These are phyloP conservation scores for Botryotinia globosa DNA, from an alignment of 2,329 filamentous ascomycete species.

Conservation along the genomic window DNA sequence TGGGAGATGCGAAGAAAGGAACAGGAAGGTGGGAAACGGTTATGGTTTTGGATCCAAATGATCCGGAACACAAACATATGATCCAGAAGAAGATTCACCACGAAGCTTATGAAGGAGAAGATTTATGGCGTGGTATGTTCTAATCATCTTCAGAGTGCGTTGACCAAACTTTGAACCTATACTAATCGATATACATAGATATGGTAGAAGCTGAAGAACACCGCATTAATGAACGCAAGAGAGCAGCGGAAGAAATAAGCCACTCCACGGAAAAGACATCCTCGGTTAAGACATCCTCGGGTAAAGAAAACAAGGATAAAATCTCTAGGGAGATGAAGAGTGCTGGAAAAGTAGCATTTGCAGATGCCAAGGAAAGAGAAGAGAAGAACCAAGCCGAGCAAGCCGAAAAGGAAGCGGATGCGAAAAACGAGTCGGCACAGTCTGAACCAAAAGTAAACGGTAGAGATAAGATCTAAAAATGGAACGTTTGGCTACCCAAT, in stretches of 20 bases:
- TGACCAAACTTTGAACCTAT: background rate
- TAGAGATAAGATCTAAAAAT: background rate
- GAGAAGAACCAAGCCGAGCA: constrained; percentile 23
- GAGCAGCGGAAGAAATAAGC: constrained; percentile 51
- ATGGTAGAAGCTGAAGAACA: constrained; percentile 81
- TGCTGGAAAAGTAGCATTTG: constrained; percentile 27
- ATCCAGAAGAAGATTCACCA: constrained; percentile 87
- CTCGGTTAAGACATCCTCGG: constrained; percentile 47
- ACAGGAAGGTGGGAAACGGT: constrained; percentile 81
- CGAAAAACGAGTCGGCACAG: constrained; percentile 10
- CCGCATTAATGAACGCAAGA: constrained; percentile 46
- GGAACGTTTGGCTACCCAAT: background rate
- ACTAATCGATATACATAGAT: constrained; percentile 50
- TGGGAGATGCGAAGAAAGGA: constrained; percentile 71
- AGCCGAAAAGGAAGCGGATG: constrained; percentile 21
- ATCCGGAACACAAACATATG: constrained; percentile 76
- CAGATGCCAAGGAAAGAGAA: constrained; percentile 22
- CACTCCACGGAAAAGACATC: constrained; percentile 12
- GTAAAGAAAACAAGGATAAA: constrained; percentile 47
- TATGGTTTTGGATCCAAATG: constrained; percentile 73
- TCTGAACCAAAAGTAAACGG: background rate
- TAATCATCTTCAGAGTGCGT: background rate
- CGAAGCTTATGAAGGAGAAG: constrained; percentile 82
- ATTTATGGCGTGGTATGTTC: constrained; percentile 81
- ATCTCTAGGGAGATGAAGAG: constrained; percentile 40